Percentiles rank a stretch among this genome's conserved stretches.
Conservation (phyloP, 495 filamentous ascomycete species). For the Thozetella sp. region DNA sequence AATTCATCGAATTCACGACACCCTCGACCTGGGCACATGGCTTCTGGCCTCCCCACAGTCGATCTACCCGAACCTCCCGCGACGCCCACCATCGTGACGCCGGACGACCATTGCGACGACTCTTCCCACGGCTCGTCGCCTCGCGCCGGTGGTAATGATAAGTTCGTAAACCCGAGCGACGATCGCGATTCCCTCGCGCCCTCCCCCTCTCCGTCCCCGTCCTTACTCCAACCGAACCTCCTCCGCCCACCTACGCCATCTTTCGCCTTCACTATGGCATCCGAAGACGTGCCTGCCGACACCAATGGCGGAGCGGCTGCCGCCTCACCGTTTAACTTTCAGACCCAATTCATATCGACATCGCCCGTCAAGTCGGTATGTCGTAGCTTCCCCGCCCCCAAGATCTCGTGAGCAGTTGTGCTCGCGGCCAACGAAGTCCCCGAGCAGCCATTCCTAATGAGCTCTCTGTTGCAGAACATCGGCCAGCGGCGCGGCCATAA, state of each 20-base stretch:
- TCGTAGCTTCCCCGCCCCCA: not conserved
- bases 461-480: constrained; percentile 57
- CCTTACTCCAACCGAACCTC: constrained; percentile 16
- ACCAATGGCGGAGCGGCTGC: constrained; percentile 32
- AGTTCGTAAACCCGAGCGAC: not conserved
- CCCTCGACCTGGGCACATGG: constrained; percentile 7
- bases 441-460: not conserved
- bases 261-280: constrained; percentile 30
- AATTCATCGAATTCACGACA: not conserved
- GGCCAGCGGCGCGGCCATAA: constrained; percentile 94
- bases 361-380: constrained; percentile 81
- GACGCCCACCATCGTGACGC: constrained; percentile 26
- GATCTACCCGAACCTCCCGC: not conserved
- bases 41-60: constrained; percentile 7
- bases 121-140: constrained; percentile 16
- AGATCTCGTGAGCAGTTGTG: no score
- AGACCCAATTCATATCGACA: constrained; percentile 78
- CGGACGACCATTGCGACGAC: constrained; percentile 20
- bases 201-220: constrained; percentile 8
- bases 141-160: constrained; percentile 4
- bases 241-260: constrained; percentile 21
- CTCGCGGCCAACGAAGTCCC: no score
- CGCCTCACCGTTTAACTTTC: constrained; percentile 85
- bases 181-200: constrained; percentile 2
- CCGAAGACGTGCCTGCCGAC: constrained; percentile 23